These are phyloP conservation scores for Botrytis elliptica DNA, from an alignment of 2,329 filamentous ascomycete genomes.

Conservation along the genomic window DNA sequence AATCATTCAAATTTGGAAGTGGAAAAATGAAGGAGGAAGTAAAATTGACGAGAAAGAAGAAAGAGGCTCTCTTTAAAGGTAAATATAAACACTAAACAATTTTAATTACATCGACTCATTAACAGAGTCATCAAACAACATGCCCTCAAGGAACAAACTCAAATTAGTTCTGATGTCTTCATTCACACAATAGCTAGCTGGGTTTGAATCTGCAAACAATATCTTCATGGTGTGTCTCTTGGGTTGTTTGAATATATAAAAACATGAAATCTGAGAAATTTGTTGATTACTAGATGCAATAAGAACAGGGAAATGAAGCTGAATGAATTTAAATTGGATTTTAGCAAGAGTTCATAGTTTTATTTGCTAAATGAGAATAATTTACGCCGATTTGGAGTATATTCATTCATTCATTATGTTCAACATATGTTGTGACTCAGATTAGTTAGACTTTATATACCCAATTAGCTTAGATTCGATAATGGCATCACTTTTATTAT, in stretches of 20 bases:
- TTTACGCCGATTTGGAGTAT: background rate
- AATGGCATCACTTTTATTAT: too few species aligned
- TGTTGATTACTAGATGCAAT: background rate
- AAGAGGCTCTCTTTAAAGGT: background rate
- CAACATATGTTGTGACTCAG: background rate
- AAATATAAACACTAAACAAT: rapidly evolving
- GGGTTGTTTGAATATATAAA: background rate
- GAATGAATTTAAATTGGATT: rapidly evolving
- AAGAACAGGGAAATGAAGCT: background rate
- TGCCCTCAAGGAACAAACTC: background rate
- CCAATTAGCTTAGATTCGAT: too few species aligned
- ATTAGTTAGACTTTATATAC: background rate
- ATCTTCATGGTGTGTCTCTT: background rate
- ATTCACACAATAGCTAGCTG: rapidly evolving
- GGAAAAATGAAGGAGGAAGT: background rate
- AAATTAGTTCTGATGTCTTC: background rate
- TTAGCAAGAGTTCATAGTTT: rapidly evolving
- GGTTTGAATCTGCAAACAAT: background rate
- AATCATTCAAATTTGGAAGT: background rate
- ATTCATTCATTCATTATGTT: background rate
- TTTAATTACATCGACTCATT: background rate
- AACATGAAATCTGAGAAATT: background rate
- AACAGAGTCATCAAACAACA: background rate
- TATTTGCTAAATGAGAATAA: background rate
- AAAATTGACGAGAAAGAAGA: rapidly evolving